Conservation (phyloP, 768 basidiomycete genomes). For the Auricularia heimuer region DNA sequence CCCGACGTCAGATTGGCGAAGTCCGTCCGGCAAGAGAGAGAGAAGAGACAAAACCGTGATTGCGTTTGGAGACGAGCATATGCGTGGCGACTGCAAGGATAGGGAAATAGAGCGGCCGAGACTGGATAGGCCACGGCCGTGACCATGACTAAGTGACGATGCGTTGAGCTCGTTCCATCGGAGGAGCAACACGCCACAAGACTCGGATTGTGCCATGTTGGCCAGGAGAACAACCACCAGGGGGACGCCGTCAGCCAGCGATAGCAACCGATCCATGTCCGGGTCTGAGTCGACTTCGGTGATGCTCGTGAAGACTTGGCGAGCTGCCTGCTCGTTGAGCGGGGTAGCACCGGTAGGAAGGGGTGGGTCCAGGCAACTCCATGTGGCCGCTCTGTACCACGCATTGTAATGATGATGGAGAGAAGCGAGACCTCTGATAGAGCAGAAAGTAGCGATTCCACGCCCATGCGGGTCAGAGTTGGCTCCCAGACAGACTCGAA, state of each 20-base stretch:
- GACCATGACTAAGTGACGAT: no score
- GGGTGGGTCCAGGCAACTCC: neutral
- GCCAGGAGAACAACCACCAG: conserved; percentile 16
- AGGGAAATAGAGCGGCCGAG: no score
- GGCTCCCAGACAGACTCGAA: neutral
- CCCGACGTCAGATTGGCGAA: neutral
- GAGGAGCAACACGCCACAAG: conserved; percentile 8
- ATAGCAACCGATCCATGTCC: conserved; percentile 12
- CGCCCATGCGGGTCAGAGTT: neutral
- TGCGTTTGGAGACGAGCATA: no score
- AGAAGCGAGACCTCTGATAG: neutral
- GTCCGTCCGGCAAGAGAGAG: no score
- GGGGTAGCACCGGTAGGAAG: neutral
- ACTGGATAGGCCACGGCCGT: no score
- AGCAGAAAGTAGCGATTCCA: neutral
- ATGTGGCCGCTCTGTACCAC: neutral
- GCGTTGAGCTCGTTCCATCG: no score
- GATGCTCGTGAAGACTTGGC: neutral
- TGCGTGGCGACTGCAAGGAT: no score
- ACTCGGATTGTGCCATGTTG: conserved; percentile 13
- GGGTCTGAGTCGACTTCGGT: conserved; percentile 6
- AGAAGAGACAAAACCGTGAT: no score
- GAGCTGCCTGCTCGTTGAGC: neutral
- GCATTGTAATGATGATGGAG: neutral
- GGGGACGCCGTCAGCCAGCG: conserved; percentile 14